Evolutionary conservation across 2,329 filamentous ascomycete genomes (phyloP).

Genomic region (Colletotrichum musicola): DNA sequence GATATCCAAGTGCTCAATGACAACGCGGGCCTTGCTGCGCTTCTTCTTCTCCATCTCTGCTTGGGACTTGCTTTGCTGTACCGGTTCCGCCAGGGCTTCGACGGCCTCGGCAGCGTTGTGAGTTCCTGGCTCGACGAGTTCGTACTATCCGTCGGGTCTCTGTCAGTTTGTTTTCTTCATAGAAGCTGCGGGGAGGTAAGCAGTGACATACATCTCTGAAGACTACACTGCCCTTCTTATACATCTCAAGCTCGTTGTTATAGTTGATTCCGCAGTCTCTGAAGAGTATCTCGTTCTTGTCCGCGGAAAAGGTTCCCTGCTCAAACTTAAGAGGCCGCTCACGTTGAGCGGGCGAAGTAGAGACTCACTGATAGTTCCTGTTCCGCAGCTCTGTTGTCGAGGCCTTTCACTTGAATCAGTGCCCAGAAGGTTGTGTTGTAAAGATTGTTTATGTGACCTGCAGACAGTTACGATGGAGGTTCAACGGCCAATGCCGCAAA

Average conservation of each 20-base stretch:
- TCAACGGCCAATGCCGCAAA: not conserved
- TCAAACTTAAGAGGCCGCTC: conserved; percentile 42
- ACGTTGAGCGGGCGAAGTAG: not conserved
- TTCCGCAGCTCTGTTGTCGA: conserved; percentile 84
- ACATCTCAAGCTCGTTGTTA: conserved; percentile 94
- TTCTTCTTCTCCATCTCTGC: conserved; percentile 85
- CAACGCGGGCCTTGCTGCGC: conserved; percentile 82
- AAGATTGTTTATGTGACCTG: conserved; percentile 96
- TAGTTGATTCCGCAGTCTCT: conserved; percentile 93
- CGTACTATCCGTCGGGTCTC: conserved; percentile 65
- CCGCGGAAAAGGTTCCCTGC: conserved; percentile 83
- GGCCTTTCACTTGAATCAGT: conserved; percentile 81
- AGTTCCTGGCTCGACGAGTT: conserved; percentile 72
- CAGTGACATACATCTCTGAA: conserved; percentile 77
- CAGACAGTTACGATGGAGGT: conserved; percentile 34
- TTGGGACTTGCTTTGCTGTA: conserved; percentile 80
- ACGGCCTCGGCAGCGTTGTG: conserved; percentile 61
- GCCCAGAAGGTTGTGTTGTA: conserved; percentile 99
- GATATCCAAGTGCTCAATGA: conserved; percentile 89
- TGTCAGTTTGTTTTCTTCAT: conserved; percentile 36
- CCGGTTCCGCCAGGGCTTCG: conserved; percentile 64
- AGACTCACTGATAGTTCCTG: conserved; percentile 76
- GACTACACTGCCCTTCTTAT: conserved; percentile 91
- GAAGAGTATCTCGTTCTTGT: conserved; percentile 98
- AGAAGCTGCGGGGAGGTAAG: not conserved